Percentiles rank a stretch among this genome's conserved stretches.
Conservation (phyloP, 257 asterid species). For the Salvia hispanica region DNA sequence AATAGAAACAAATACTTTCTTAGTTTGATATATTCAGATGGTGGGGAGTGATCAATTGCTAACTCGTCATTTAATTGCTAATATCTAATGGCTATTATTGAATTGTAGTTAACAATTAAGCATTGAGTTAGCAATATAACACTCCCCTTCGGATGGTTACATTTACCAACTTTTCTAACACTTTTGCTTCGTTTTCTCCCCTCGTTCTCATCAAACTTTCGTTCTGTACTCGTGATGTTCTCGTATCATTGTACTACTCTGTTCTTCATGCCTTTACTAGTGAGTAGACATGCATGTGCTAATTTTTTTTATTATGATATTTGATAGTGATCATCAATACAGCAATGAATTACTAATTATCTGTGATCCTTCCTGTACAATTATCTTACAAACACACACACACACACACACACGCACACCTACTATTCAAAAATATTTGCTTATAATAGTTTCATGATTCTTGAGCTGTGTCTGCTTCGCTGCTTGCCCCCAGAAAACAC, state of each 20-base stretch:
- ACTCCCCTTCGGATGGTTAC: not conserved
- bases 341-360: constrained; percentile 18
- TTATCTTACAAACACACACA: constrained; percentile 5
- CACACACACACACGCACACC: not conserved
- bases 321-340: constrained; percentile 28
- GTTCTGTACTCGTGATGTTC: constrained; percentile 10
- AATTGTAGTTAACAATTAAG: too few relatives aligned
- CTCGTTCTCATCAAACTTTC: constrained; percentile 26
- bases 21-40: constrained; percentile 3
- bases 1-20: not conserved
- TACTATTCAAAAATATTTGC: not conserved
- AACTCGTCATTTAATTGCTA: too few relatives aligned
- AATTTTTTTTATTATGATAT: constrained; percentile 12
- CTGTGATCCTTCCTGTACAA: constrained; percentile 35
- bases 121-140: too few relatives aligned
- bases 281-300: constrained; percentile 11
- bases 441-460: not conserved
- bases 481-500: constrained; percentile 7
- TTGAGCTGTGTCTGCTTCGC: constrained; percentile 15
- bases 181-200: constrained; percentile 26
- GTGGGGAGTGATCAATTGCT: too few relatives aligned
- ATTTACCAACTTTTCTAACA: constrained; percentile 15
- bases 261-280: constrained; percentile 6
- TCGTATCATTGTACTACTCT: not conserved
- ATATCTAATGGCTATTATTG: too few relatives aligned